Evolutionary conservation across 305 asterid species (phyloP), one percentile per base, ranked within the genome.

Genomic region (Fraxinus angustifolia): DNA sequence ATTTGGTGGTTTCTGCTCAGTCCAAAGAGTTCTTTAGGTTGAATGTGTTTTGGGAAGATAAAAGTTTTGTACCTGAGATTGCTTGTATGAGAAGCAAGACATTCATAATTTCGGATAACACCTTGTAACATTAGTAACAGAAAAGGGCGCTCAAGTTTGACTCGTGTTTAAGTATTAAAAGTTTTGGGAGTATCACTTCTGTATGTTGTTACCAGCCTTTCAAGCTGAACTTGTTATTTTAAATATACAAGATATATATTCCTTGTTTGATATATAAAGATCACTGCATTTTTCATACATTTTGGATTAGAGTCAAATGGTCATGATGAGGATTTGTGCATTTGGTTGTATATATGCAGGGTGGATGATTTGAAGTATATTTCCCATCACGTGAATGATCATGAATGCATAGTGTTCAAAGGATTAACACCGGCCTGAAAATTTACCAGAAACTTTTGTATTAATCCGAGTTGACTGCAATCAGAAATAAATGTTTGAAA

Each of bases 21-120:
- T 73, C 35, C 30, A 65, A 17, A 4, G 42, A 48, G 48, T 60
- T 38, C 16, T 77, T 28, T 6, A 21, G 36, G 84, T 60, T 77
- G 34, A 30, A 45, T 71, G 30, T 77, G 42, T 40, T 16, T 23
- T 75, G 50, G 19, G 77, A 77, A 76, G 76, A 58, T 12, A 77
- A 76, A 80, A 81, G 56, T 88, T 88, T 84, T 62, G 85, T 82
- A 80, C 84, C 82, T 42, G 70, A 79, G 71, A 56, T 79, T 80
- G 56, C 45, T 38, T 26, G 35, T 14, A 40, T 48, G 36, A 72
- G 80, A 78, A 40, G n/a, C 82, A 73, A 78, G 62, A 68, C 16
- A 28, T 68, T 68, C n/a, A 14, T 3, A 28, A 23, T 60, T 60
- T 60, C 3, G 67, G 28, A 17, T 56, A n/a, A 56, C 67, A 17